Evolutionary conservation across 768 basidiomycete species (phyloP).

Genomic region (Lactarius sp.): DNA sequence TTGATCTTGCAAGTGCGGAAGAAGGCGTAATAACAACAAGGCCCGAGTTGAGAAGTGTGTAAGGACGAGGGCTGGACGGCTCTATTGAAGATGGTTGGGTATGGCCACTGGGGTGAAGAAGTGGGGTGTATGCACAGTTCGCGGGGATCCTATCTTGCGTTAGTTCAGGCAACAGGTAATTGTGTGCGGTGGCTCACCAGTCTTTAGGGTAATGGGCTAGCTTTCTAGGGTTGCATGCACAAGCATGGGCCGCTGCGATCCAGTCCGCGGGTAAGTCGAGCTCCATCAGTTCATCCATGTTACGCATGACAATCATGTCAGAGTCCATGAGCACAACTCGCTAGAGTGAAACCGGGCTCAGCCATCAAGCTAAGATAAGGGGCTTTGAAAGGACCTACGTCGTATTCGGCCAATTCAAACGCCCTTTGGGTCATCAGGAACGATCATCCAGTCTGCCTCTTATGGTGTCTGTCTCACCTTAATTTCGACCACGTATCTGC

Average conservation of each 20-base stretch:
- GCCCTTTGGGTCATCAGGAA: conserved; percentile 34
- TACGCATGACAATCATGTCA: conserved; percentile 79
- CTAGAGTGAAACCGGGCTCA: conserved; percentile 35
- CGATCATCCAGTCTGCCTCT: not conserved
- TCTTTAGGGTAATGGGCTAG: conserved; percentile 82
- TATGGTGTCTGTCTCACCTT: conserved; percentile 32
- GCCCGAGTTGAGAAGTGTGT: conserved; percentile 86
- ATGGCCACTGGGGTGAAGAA: conserved; percentile 42
- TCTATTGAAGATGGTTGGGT: conserved; percentile 42
- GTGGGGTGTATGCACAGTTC: conserved; percentile 78
- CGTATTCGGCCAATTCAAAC: conserved; percentile 65
- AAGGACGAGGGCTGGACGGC: conserved; percentile 57
- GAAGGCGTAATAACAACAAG: conserved; percentile 84
- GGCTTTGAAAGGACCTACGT: conserved; percentile 39
- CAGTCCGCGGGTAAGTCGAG: conserved; percentile 53
- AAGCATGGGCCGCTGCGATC: conserved; percentile 87
- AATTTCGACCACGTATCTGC: conserved; percentile 63
- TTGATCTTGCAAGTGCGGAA: conserved; percentile 41
- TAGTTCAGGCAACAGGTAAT: conserved; percentile 17
- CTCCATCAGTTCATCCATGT: conserved; percentile 75
- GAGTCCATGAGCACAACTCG: conserved; percentile 78
- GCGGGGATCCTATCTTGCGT: conserved; percentile 58
- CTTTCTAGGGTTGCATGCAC: conserved; percentile 89
- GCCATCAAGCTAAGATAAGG: not conserved
- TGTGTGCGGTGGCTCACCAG: conserved; percentile 49